Evolutionary conservation across 805 yeast species (phyloP).

Genomic region (Ogataea wickerhamii): DNA sequence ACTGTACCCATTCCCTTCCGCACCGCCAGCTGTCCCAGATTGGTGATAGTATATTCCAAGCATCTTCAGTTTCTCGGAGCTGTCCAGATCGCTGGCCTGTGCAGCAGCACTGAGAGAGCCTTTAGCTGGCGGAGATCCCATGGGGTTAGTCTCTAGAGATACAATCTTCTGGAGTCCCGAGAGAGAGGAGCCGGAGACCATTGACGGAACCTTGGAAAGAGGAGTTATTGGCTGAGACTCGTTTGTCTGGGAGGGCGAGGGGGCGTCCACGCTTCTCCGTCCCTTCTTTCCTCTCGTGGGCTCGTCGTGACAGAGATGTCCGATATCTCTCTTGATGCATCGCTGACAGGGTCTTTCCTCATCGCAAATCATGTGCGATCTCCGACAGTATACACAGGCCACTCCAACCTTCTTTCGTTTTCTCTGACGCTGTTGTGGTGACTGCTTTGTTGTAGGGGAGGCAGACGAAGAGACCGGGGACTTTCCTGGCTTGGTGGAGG

Average conservation of each 20-base stretch:
- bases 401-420: constrained; percentile 49
- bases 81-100: constrained; percentile 1
- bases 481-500: background rate
- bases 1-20: constrained; percentile 2
- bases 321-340: constrained; percentile 82
- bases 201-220: constrained; percentile 1
- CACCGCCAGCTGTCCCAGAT: constrained; percentile 1
- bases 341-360: constrained; percentile 71
- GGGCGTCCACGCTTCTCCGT: constrained; percentile 4
- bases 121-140: constrained; percentile 1
- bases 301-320: constrained; percentile 82
- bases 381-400: constrained; percentile 88
- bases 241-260: constrained; percentile 1
- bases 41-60: constrained; percentile 17
- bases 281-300: constrained; percentile 38
- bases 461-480: background rate
- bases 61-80: constrained; percentile 12
- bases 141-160: background rate
- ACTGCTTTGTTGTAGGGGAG: constrained; percentile 1
- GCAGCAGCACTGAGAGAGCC: background rate
- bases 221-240: constrained; percentile 2
- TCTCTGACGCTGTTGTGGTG: constrained; percentile 2
- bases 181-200: constrained; percentile 3
- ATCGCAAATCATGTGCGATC: constrained; percentile 95
- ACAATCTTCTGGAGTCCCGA: constrained; percentile 11